A percentile compares a stretch with the other conserved stretches of the same genome.
Conservation (phyloP, 805 yeast genomes). For the Vanderwaltozyma polyspora region DNA sequence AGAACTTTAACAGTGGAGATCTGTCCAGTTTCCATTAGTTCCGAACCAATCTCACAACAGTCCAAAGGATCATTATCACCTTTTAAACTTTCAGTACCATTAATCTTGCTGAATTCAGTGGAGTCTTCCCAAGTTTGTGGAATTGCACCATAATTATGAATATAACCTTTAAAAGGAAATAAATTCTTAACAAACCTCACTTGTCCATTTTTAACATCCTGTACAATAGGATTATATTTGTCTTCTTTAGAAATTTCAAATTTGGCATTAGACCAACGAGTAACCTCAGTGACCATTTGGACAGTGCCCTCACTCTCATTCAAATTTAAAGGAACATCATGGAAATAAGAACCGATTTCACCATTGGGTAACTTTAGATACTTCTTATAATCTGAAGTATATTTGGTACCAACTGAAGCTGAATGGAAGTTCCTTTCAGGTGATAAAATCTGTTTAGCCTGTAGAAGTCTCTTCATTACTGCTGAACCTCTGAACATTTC, state of each 20-base stretch:
- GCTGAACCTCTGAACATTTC: conserved; percentile 3
- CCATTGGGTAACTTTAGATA: conserved; percentile 35
- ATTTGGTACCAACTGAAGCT: conserved; percentile 29
- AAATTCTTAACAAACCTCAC: conserved; percentile 67
- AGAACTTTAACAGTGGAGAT: conserved; percentile 56
- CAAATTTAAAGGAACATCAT: conserved; percentile 54
- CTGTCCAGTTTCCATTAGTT: conserved; percentile 49
- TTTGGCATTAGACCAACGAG: conserved; percentile 76
- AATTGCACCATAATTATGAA: conserved; percentile 79
- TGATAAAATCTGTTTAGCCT: conserved; percentile 6
- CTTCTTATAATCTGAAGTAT: conserved; percentile 31
- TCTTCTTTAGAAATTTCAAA: conserved; percentile 56
- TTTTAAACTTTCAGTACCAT: conserved; percentile 34
- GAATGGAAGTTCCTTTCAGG: conserved; percentile 7
- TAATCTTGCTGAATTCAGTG: conserved; percentile 23
- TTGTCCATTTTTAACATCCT: conserved; percentile 66
- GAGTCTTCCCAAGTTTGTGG: conserved; percentile 98
- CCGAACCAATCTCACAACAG: conserved; percentile 77
- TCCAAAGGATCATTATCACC: conserved; percentile 97
- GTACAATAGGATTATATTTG: conserved; percentile 65
- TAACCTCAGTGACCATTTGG: conserved; percentile 65
- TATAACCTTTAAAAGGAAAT: conserved; percentile 76
- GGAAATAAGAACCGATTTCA: conserved; percentile 51
- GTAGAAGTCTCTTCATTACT: conserved; percentile 7
- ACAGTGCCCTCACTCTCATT: conserved; percentile 34